Evolutionary conservation across 73 alveolate genomes (phyloP).

Genomic region (Paramecium octaurelia): DNA sequence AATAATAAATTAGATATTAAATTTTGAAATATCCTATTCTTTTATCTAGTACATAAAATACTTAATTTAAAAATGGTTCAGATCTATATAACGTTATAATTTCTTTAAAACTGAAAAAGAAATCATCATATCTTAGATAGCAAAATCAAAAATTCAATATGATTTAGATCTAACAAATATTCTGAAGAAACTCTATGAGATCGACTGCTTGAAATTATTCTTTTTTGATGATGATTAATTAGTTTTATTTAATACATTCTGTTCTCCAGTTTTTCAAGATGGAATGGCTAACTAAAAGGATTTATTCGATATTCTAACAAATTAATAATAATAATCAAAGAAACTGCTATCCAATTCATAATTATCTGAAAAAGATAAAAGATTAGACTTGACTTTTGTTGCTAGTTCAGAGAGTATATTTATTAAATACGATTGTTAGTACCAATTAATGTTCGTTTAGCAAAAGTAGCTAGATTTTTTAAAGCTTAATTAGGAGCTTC

Average conservation of each 20-base stretch:
- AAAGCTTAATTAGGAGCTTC: conserved; percentile 8
- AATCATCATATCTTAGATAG: conserved; percentile 2
- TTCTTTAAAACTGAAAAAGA: neutral
- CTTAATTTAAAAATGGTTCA: neutral
- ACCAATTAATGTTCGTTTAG: neutral
- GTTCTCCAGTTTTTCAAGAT: conserved; percentile 27
- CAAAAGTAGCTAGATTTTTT: neutral
- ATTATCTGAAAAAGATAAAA: neutral
- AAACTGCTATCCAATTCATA: neutral
- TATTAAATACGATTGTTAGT: neutral
- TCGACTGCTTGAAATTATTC: conserved; percentile 13
- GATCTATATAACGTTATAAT: neutral
- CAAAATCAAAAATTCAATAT: neutral
- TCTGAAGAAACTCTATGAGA: neutral
- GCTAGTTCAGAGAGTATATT: neutral
- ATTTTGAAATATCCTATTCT: neutral
- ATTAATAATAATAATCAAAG: neutral
- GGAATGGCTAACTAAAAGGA: neutral
- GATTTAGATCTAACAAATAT: conserved; percentile 39
- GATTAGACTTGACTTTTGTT: neutral
- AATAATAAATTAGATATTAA: neutral
- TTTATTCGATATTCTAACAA: neutral
- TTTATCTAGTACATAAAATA: neutral
- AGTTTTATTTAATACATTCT: neutral
- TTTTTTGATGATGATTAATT: conserved; percentile 40